phyloP scores from a whole-genome alignment of 345 rosid species.

The Xanthoceras sorbifolium region DNA sequence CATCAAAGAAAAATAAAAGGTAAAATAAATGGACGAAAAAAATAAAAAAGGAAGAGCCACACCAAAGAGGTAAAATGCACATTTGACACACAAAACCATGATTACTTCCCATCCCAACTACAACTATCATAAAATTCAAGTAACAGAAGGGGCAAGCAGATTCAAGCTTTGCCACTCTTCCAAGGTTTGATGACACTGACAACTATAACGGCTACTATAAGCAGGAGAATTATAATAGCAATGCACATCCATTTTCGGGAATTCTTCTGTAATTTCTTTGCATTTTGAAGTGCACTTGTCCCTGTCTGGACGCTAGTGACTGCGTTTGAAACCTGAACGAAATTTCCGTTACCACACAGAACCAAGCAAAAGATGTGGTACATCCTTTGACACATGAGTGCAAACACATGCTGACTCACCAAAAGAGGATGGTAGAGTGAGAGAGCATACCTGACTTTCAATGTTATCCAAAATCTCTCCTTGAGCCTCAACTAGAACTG shows the following conservation, averaged over 20 bases:
- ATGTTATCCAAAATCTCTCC: conserved; percentile 72
- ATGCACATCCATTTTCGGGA: conserved; percentile 49
- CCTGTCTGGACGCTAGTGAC: conserved; percentile 45
- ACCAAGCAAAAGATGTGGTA: conserved; percentile 14
- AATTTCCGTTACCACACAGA: conserved; percentile 22
- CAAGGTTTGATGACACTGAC: conserved; percentile 46
- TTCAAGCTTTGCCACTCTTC: conserved; percentile 40
- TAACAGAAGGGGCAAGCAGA: conserved; percentile 4
- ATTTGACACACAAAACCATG: conserved; percentile 1
- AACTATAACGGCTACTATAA: conserved; percentile 45
- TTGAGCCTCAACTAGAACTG: conserved; percentile 72
- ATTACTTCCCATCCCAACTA: background rate
- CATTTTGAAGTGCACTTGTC: conserved; percentile 44
- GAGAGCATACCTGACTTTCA: conserved; percentile 64
- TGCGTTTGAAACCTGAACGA: conserved; percentile 52
- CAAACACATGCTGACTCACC: background rate
- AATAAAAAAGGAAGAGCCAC: background rate
- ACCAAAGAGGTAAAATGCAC: background rate
- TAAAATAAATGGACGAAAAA: background rate
- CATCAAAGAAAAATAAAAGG: background rate
- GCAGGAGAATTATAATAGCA: conserved; percentile 47
- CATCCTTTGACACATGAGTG: background rate
- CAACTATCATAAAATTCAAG: conserved; percentile 10
- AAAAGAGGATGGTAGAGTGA: conserved; percentile 1
- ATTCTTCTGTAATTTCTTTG: conserved; percentile 43